Conservation (phyloP, 441 rosid species). For the Melastoma candidum region DNA sequence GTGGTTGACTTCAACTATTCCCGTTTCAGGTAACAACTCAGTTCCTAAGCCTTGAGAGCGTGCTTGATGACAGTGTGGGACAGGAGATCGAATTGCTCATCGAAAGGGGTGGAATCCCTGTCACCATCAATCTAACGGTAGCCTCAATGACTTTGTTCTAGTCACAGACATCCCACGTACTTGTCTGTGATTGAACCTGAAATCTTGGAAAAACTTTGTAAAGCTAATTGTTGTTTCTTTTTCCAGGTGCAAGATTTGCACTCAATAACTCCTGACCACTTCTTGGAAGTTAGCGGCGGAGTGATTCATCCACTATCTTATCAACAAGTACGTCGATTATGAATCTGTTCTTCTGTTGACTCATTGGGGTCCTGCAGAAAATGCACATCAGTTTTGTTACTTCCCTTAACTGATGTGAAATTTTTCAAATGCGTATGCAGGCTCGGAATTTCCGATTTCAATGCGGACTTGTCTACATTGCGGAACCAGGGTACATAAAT, state of each 20-base stretch:
- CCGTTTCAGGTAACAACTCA: slow-evolving; percentile 73
- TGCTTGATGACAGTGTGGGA: slow-evolving; percentile 76
- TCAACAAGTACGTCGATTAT: slow-evolving; percentile 60
- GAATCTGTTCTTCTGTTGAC: slow-evolving; percentile 1
- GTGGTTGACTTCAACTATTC: slow-evolving; percentile 5
- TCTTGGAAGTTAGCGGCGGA: slow-evolving; percentile 95
- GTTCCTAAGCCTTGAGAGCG: slow-evolving; percentile 70
- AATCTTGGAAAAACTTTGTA: not conserved
- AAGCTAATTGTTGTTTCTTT: not conserved
- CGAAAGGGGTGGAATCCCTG: slow-evolving; percentile 82
- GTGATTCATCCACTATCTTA: slow-evolving; percentile 93
- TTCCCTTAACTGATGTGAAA: not conserved
- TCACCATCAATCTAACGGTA: slow-evolving; percentile 60
- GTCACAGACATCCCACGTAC: not conserved
- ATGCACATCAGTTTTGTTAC: not conserved
- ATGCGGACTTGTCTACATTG: slow-evolving; percentile 89
- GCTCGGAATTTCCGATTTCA: slow-evolving; percentile 93
- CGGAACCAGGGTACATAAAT: slow-evolving; percentile 81
- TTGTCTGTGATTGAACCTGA: not conserved
- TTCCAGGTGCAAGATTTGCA: slow-evolving; percentile 94
- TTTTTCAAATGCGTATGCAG: slow-evolving; percentile 27
- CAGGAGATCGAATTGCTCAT: slow-evolving; percentile 55
- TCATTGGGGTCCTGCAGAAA: slow-evolving; percentile 1
- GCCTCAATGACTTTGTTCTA: slow-evolving; percentile 20
- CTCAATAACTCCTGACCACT: slow-evolving; percentile 75